A percentile compares a stretch with the other conserved stretches of the same genome.
Evolutionary conservation across 225 moss, liverwort and hornwort genomes (phyloP).

Genomic region (Lunularia cruciata): DNA sequence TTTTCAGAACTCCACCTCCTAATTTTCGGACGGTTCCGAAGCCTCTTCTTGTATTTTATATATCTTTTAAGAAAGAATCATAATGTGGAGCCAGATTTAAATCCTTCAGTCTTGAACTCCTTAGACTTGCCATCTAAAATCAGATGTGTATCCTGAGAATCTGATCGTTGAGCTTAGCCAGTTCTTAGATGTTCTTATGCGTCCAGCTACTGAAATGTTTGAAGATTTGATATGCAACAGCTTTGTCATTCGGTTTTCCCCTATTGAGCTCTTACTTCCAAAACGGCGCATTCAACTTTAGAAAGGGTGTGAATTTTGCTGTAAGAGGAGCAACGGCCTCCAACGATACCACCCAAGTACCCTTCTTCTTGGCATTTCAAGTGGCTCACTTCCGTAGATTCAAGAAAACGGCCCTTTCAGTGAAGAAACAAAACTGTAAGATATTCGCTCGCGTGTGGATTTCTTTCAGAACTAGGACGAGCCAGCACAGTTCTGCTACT

Average conservation of each 20-base stretch:
- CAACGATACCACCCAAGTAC: slow-evolving; percentile 16
- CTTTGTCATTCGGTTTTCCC: slow-evolving; percentile 22
- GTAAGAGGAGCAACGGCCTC: slow-evolving; percentile 29
- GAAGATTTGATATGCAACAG: slow-evolving; percentile 24
- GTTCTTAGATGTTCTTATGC: background rate
- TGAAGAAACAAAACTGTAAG: background rate
- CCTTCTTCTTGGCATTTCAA: slow-evolving; percentile 24
- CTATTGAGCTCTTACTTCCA: slow-evolving; percentile 29
- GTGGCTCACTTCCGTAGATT: slow-evolving; percentile 25
- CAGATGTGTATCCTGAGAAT: background rate
- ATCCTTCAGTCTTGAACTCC: too few species aligned
- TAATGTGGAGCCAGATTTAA: too few species aligned
- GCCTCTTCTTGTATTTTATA: too few species aligned
- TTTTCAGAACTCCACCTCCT: too few species aligned
- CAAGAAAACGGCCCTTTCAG: background rate
- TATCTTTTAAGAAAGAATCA: too few species aligned
- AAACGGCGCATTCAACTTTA: slow-evolving; percentile 22
- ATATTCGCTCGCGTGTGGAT: background rate
- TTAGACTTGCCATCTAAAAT: background rate
- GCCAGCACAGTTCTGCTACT: too few species aligned
- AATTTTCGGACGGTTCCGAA: too few species aligned
- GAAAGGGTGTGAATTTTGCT: slow-evolving; percentile 35
- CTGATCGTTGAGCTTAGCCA: background rate
- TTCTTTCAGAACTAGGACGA: background rate
- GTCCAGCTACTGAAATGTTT: background rate